Percentiles rank a stretch among this genome's conserved stretches.
Evolutionary conservation across 345 rosid genomes (phyloP).

Genomic region (Salix koriyanagi): DNA sequence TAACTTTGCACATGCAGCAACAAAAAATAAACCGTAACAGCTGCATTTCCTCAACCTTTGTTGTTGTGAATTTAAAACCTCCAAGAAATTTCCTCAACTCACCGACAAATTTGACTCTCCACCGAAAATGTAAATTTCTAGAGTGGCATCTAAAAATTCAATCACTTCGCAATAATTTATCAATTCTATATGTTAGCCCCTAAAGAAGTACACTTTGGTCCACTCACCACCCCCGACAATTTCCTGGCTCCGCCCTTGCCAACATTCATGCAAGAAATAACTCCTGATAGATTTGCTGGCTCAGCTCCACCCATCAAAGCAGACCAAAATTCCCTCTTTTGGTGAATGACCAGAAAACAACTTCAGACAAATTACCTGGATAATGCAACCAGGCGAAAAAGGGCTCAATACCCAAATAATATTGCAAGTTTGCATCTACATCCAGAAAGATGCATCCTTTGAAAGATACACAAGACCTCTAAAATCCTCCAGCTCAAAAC

Average conservation of each 20-base stretch:
- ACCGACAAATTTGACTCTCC: background rate
- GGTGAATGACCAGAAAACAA: background rate
- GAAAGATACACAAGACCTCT: background rate
- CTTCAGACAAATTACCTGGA: background rate
- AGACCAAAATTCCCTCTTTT: background rate
- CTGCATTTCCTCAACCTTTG: background rate
- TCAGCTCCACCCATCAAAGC: slow-evolving; percentile 1
- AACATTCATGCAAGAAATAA: background rate
- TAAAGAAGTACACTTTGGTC: slow-evolving; percentile 1
- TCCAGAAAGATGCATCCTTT: background rate
- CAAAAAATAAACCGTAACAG: background rate
- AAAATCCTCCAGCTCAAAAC: background rate
- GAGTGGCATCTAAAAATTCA: background rate
- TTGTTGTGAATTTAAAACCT: background rate
- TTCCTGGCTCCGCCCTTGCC: too few species aligned
- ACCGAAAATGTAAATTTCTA: background rate
- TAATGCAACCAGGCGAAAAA: background rate
- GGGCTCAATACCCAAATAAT: background rate
- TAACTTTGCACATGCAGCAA: background rate
- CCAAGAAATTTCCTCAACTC: background rate
- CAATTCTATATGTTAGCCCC: slow-evolving; percentile 2
- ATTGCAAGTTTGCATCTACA: background rate
- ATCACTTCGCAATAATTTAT: background rate
- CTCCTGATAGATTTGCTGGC: background rate
- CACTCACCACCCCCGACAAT: slow-evolving; percentile 5